Evolutionary conservation across 192 early-diverging fungal genomes (phyloP), one percentile per base, ranked within the genome.

Genomic region (Umbelopsis vinacea): DNA sequence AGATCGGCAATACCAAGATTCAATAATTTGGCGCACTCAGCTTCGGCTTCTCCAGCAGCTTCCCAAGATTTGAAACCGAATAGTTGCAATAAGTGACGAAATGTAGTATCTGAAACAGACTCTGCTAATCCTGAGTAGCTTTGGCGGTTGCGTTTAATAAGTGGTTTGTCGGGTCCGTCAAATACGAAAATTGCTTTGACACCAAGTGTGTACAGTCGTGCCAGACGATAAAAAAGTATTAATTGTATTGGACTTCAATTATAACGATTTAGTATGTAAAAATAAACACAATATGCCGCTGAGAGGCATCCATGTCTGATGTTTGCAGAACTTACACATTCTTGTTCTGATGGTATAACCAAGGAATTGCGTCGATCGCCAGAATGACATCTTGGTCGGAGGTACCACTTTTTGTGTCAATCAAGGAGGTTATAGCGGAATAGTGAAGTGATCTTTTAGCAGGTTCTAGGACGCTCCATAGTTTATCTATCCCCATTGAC

Each of bases 41-140:
- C 81, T 46, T 81, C 81, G 4, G 81, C 79, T 53, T 79, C 77
- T 17, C 77, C 77, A 21, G 48, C 38, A 14, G 77, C 77, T 15
- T 75, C 21, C 77, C 77, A 79, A 17, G 52, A 33, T 0, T 57
- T 29, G 57, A 71, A 79, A 0, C 68, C 55, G 33, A 79, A 79
- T 19, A 52, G 26, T 35, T 66, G 23, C 19, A 79, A 63, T 37
- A 76, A 15, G 19, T 24, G 38, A 21, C 43, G 52, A 21, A 74
- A 17, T n/a, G 15, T 54, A 4, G 53, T 66, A 3, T 57, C 47
- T 1, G 33, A 47, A 29, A 48, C 22, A 3, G 46, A 45, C 0
- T 21, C 23, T 2, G 10, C 33, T 4, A 55, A 66, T 12, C 37
- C 35, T 38, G 22, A 15, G 29, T 79, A 67, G 37, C 71, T 67